These are phyloP conservation scores for Rhizopogon salebrosus DNA, from an alignment of 768 basidiomycete genomes.

Conservation along the genomic window DNA sequence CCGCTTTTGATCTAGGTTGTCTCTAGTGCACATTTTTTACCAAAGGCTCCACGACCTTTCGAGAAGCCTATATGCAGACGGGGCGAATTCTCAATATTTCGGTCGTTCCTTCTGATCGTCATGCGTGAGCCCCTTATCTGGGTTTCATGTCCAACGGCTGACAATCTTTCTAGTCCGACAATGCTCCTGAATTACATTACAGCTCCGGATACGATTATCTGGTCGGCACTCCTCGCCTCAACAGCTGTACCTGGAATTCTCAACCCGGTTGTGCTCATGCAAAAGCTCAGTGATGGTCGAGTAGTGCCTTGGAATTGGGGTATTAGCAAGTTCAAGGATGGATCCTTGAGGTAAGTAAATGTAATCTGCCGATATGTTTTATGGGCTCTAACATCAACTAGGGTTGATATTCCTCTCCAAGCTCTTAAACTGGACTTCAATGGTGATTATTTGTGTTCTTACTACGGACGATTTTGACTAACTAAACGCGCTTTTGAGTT, in stretches of 20 bases:
- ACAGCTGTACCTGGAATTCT: conserved; percentile 95
- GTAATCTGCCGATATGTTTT: not conserved
- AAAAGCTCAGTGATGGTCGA: conserved; percentile 75
- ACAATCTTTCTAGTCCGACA: conserved; percentile 60
- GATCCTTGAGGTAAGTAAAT: conserved; percentile 64
- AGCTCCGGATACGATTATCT: conserved; percentile 87
- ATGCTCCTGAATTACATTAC: conserved; percentile 95
- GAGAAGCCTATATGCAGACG: conserved; percentile 89
- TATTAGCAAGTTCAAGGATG: conserved; percentile 82
- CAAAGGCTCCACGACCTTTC: conserved; percentile 89
- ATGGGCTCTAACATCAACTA: conserved; percentile 21
- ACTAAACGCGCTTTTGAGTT: conserved; percentile 38
- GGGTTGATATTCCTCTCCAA: conserved; percentile 94
- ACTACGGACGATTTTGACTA: not conserved
- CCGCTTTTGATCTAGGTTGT: not conserved
- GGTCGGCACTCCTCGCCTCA: conserved; percentile 78
- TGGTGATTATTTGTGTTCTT: conserved; percentile 34
- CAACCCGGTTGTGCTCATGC: conserved; percentile 93
- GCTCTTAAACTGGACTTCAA: conserved; percentile 86
- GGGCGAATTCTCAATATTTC: conserved; percentile 93
- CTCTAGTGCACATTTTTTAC: conserved; percentile 85
- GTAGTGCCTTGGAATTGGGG: conserved; percentile 94
- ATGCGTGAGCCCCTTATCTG: conserved; percentile 52
- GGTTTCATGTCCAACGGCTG: not conserved
- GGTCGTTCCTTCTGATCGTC: conserved; percentile 84